Conservation (phyloP, 139 green algal species). For the Picochlorum sp. region DNA sequence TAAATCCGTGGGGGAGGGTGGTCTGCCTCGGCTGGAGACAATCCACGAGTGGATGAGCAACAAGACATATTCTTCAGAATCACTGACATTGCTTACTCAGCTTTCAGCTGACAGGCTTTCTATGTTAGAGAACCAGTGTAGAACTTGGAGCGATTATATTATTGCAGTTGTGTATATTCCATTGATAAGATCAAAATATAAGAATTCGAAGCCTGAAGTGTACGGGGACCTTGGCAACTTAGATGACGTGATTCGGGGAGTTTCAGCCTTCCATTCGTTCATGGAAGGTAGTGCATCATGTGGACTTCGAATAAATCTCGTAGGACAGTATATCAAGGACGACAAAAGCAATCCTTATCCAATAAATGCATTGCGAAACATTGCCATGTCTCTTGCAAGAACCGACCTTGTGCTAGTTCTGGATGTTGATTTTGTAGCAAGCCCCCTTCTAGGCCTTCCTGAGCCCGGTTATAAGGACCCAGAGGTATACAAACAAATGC, state of each 20-base stretch:
- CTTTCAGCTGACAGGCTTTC: slow-evolving; percentile 4
- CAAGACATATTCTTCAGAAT: background rate
- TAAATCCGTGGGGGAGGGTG: background rate
- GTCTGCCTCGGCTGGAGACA: background rate
- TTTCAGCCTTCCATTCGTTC: background rate
- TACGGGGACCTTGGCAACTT: background rate
- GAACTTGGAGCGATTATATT: background rate
- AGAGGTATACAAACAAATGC: background rate
- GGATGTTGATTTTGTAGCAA: slow-evolving; percentile 8
- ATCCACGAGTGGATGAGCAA: slow-evolving; percentile 1
- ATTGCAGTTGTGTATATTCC: slow-evolving; percentile 7
- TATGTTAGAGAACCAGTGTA: slow-evolving; percentile 15
- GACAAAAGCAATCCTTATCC: background rate
- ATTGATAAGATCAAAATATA: background rate
- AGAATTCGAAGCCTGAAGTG: background rate
- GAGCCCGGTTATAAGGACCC: slow-evolving; percentile 2
- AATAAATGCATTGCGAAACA: slow-evolving; percentile 3
- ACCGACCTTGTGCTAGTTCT: background rate
- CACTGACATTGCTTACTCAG: slow-evolving; percentile 3
- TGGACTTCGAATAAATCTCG: background rate
- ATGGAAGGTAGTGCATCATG: slow-evolving; percentile 1
- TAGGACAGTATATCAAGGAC: background rate
- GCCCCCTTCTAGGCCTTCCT: background rate
- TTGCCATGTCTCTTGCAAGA: background rate
- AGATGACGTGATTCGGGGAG: slow-evolving; percentile 1